Evolutionary conservation across 371 early-diverging fungal genomes (phyloP).

Genomic region (Smittium culicis): DNA sequence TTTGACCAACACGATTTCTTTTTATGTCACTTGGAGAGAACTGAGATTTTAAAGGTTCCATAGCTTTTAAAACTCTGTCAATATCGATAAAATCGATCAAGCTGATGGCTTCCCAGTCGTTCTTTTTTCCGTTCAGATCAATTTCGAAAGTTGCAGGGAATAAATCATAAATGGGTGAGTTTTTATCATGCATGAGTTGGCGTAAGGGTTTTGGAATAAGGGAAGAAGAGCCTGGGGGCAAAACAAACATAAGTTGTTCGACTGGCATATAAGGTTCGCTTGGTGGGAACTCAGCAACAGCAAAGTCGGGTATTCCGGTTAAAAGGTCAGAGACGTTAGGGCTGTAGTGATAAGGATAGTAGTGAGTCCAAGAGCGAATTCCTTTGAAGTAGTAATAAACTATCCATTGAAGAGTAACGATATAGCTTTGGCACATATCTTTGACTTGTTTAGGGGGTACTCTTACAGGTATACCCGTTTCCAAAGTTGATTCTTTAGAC

Average conservation of each 20-base stretch:
- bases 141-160: conserved; percentile 86
- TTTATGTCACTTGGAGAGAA: conserved; percentile 59
- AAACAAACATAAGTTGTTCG: conserved; percentile 97
- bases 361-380: conserved; percentile 96
- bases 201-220: conserved; percentile 74
- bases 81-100: conserved; percentile 89
- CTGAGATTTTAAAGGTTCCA: conserved; percentile 47
- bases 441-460: conserved; percentile 36
- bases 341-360: conserved; percentile 96
- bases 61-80: conserved; percentile 58
- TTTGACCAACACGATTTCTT: conserved; percentile 63
- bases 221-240: conserved; percentile 75
- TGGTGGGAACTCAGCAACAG: conserved; percentile 48
- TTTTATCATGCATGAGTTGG: conserved; percentile 67
- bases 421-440: conserved; percentile 57
- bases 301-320: conserved; percentile 41
- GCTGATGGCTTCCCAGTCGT: conserved; percentile 95
- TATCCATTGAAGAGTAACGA: conserved; percentile 95
- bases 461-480: conserved; percentile 19
- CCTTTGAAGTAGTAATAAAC: conserved; percentile 92
- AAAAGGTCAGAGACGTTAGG: conserved; percentile 74
- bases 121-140: conserved; percentile 96
- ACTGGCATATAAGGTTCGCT: conserved; percentile 83
- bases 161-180: conserved; percentile 78
- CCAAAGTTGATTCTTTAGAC: background rate